These are phyloP conservation scores for Saccharomyces jurei DNA, from an alignment of 805 yeast genomes.

Conservation along the genomic window DNA sequence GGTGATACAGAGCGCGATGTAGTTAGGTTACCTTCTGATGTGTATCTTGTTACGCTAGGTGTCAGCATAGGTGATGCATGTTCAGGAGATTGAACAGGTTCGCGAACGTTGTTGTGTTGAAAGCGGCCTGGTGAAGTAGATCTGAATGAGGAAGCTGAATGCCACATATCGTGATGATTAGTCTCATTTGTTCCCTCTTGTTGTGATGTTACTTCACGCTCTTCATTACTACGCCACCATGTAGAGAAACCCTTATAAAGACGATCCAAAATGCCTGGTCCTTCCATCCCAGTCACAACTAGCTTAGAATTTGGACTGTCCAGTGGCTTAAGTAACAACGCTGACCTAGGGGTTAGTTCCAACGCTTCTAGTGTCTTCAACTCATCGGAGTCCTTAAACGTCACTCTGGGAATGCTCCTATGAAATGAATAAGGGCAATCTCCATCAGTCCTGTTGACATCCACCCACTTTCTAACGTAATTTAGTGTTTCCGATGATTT, in stretches of 20 bases:
- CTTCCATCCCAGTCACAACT: slow-evolving; percentile 23
- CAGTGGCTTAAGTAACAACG: slow-evolving; percentile 62
- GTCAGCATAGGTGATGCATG: slow-evolving; percentile 11
- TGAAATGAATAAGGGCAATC: slow-evolving; percentile 40
- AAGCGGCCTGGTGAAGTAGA: neutral
- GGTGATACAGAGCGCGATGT: slow-evolving; percentile 28
- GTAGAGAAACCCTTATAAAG: slow-evolving; percentile 29
- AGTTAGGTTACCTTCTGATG: slow-evolving; percentile 18
- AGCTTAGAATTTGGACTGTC: slow-evolving; percentile 16
- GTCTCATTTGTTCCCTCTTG: neutral
- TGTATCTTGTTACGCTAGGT: slow-evolving; percentile 10
- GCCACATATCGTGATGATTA: slow-evolving; percentile 2
- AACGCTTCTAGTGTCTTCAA: slow-evolving; percentile 43
- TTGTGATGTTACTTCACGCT: neutral
- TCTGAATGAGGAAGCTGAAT: slow-evolving; percentile 2
- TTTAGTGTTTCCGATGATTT: slow-evolving; percentile 37
- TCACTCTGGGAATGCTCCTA: slow-evolving; percentile 50
- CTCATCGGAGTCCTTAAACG: slow-evolving; percentile 59
- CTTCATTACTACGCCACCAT: slow-evolving; percentile 26
- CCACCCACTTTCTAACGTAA: slow-evolving; percentile 58
- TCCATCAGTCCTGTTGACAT: slow-evolving; percentile 41
- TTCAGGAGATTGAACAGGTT: slow-evolving; percentile 15
- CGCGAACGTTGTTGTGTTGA: neutral
- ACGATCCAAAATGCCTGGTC: slow-evolving; percentile 28
- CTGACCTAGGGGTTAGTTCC: slow-evolving; percentile 64